Base-by-base conservation (phyloP, 2,329 filamentous ascomycete genomes). In the Hypomyces rosellus region DNA sequence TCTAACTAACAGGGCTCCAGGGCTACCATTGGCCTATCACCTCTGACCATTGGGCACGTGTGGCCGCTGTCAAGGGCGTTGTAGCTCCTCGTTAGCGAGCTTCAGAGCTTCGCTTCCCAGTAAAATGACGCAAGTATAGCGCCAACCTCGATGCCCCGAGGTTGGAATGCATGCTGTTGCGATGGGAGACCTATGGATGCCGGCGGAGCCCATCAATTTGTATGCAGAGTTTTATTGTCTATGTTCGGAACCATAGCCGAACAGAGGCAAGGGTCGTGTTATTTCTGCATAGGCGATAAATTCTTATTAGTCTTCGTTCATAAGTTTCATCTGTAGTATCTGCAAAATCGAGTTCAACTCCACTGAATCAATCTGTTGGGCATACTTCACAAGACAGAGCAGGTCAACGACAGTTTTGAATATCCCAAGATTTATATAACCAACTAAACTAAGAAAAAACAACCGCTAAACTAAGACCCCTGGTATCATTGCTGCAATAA, bases 401-500 rank as follows among this genome's bases (percentile, higher is more conserved):
- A 4, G 25, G 4, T 30, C 4, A 30, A 30, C 25, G 8, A 8
- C 25, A 30, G n/a, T n/a, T n/a, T 30, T 30, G 25, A 30, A 11
- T 30, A 30, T 30, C 6, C 25, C 25, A 8, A 30, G 25, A 30
- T 30, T 5, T 30, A 30, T 30, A 30, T 30, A 11, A 11, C 25
- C 25, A 25, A 43, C 15, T 22, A 20, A 22, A 18, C 15, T n/a
- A 14, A 40, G 5, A 12, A 34, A 38, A n/a, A 18, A 18, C 33
- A 39, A 25, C 14, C 18, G 34, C 14, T 38, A 38, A 46, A 4
- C 34, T 18, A 39, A 48, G 18, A 44, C 39, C 41, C 43, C 18
- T 51, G 50, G 50, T 51, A 51, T 51, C 50, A 51, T 36, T 48
- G 41, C 45, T 44, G 16, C 15, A 18, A 39, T 11, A 39, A 39